Conservation (phyloP, 176 grass and related monocot species). For the Ensete ventricosum region DNA sequence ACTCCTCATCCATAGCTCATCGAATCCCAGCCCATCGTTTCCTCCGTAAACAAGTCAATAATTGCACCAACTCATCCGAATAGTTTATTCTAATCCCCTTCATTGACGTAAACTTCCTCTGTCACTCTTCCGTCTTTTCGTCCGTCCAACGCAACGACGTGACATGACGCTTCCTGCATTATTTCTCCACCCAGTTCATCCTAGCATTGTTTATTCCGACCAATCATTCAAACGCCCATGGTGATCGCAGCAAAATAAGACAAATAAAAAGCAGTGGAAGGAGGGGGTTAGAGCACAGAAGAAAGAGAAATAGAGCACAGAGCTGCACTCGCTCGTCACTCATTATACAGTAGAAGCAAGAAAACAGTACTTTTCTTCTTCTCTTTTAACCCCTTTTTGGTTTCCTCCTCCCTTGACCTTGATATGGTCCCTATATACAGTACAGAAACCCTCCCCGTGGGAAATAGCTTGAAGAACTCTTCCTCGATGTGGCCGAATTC, state of each 20-base stretch:
- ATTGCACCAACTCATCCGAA: not conserved
- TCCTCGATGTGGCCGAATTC: not conserved
- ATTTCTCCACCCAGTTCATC: not conserved
- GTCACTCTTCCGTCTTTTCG: not conserved
- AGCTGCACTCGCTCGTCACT: not conserved
- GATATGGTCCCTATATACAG: slow-evolving; percentile 1
- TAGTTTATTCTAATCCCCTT: not conserved
- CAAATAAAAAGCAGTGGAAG: not conserved
- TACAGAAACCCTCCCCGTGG: not conserved
- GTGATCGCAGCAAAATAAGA: not conserved
- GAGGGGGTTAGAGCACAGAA: not conserved
- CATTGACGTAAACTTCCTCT: too few relatives aligned
- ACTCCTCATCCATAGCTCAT: not conserved
- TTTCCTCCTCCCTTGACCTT: not conserved
- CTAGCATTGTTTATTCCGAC: too few relatives aligned
- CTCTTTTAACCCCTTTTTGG: not conserved
- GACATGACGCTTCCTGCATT: slow-evolving; percentile 1
- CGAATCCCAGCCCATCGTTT: not conserved
- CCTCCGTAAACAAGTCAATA: not conserved
- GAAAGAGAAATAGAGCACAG: not conserved
- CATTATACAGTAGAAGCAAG: not conserved
- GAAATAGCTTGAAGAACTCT: not conserved
- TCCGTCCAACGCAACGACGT: not conserved
- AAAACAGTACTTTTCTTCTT: not conserved
- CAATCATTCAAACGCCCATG: not conserved